A percentile compares a stretch with the other conserved stretches of the same genome.
phyloP scores from a whole-genome alignment of 306 rosid genomes.

The Fragaria nilgerrensis region DNA sequence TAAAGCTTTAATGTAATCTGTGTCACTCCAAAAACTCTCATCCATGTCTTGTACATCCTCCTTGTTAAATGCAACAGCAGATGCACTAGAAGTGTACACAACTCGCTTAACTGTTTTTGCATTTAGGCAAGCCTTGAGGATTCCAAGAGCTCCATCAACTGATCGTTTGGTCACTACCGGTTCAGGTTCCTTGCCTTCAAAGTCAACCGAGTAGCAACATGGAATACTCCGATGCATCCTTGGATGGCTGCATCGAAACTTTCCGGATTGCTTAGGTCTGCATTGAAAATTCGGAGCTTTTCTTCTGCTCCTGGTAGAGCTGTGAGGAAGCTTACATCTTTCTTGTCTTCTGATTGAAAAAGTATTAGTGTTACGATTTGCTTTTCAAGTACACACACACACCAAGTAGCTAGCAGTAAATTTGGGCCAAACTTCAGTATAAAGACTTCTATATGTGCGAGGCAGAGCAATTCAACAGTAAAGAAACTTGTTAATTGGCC shows the following conservation, averaged over 20 bases:
- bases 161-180: conserved; percentile 44
- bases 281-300: conserved; percentile 35
- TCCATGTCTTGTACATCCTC: conserved; percentile 24
- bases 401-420: background rate
- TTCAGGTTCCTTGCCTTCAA: conserved; percentile 35
- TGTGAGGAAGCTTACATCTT: conserved; percentile 50
- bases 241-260: conserved; percentile 40
- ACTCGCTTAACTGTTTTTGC: conserved; percentile 52
- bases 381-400: background rate
- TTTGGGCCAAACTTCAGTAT: background rate
- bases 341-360: conserved; percentile 21
- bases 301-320: conserved; percentile 42
- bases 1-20: conserved; percentile 19
- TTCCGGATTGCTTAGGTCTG: conserved; percentile 32
- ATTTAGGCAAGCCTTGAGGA: conserved; percentile 45
- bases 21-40: conserved; percentile 57
- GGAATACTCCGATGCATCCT: conserved; percentile 56
- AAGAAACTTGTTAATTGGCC: background rate
- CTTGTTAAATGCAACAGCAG: conserved; percentile 22
- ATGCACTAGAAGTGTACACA: conserved; percentile 57
- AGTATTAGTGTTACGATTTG: background rate
- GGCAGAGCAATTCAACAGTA: background rate
- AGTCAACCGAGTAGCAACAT: conserved; percentile 46
- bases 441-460: background rate
- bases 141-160: conserved; percentile 50